Base-by-base conservation (phyloP, 495 filamentous ascomycete genomes). In the Saxispiralis lemnorum region DNA sequence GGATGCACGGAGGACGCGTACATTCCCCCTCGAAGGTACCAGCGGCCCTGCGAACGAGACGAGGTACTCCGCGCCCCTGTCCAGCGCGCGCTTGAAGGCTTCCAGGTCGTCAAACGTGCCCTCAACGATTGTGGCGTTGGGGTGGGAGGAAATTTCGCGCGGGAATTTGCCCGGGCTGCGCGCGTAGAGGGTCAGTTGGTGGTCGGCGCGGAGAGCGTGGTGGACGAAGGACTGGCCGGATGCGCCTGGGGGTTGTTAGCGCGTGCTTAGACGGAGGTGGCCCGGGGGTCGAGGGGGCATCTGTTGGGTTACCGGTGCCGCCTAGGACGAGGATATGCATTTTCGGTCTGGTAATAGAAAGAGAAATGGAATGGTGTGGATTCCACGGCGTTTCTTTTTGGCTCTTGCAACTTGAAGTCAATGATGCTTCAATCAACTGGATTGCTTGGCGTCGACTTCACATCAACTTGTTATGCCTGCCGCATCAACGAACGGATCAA, bases 251-350 rank as follows among this genome's bases (percentile, higher is more conserved):
- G 31, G 10, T 10, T 42, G 39, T 31, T 21, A 30, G 28, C 11
- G 31, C 7, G 14, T 42, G 21, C 14, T 31, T 11, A 39, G 6
- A 18, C 9, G 31, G 13, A 35, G 5, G 13, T 35, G 34, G 13
- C 34, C 34, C 5, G 5, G 16, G n/a, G 13, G 34, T n/a, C 13
- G 16, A 4, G 34, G 12, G 34, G 12, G 13, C 3, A 18, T 28
- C 16, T 30, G n/a, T n/a, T n/a, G n/a, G n/a, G n/a, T 24, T 31
- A 46, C 44, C 44, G 20, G 44, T 46, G 36, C 35, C 36, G 4
- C 44, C 44, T 10, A 46, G 33, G n/a, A 46, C 44, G 1, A 46
- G 36, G 28, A 46, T 39, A 17, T 46, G 44, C 44, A 46, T 46
- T 4, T 5, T 28, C 9, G 24, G 4, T 28, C 9, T 4, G 5